Percentiles rank a stretch among this genome's conserved stretches.
Conservation (phyloP, 345 rosid genomes). For the Hibiscus mutabilis region DNA sequence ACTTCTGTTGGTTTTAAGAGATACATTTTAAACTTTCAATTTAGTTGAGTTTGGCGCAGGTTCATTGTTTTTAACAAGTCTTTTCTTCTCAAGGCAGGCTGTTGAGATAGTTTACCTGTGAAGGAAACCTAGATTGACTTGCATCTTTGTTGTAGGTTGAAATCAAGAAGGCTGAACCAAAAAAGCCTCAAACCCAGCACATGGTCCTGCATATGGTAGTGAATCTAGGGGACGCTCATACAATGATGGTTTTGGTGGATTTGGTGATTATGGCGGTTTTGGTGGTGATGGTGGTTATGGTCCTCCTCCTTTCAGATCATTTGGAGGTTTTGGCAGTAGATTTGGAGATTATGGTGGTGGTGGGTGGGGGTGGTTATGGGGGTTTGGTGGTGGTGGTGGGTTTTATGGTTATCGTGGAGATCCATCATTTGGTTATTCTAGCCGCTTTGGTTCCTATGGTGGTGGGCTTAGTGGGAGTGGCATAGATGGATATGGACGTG, state of each 20-base stretch:
- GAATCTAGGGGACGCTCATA: constrained; percentile 22
- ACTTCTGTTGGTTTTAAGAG: neutral
- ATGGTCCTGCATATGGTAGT: constrained; percentile 27
- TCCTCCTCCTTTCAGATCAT: constrained; percentile 22
- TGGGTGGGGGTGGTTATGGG: constrained; percentile 19
- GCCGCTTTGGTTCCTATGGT: neutral
- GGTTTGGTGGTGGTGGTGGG: constrained; percentile 14
- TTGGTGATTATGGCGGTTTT: neutral
- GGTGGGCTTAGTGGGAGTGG: constrained; percentile 7
- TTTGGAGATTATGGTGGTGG: constrained; percentile 21
- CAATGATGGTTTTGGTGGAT: constrained; percentile 17
- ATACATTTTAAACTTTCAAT: neutral
- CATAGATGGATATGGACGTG: constrained; percentile 16
- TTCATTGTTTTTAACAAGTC: neutral
- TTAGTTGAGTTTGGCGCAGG: neutral
- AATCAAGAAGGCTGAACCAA: constrained; percentile 31
- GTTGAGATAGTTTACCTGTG: neutral
- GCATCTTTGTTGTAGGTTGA: constrained; percentile 30
- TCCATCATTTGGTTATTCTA: constrained; percentile 1
- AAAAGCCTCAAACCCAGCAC: constrained; percentile 23
- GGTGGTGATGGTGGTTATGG: constrained; percentile 13
- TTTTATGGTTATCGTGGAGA: constrained; percentile 17
- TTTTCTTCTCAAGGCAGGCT: constrained; percentile 8
- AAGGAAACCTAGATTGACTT: constrained; percentile 24
- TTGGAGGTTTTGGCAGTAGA: constrained; percentile 22